Percentiles rank a stretch among this genome's conserved stretches.
phyloP scores from a whole-genome alignment of 2,329 filamentous ascomycete species.

The Salinomyces thailandicus region DNA sequence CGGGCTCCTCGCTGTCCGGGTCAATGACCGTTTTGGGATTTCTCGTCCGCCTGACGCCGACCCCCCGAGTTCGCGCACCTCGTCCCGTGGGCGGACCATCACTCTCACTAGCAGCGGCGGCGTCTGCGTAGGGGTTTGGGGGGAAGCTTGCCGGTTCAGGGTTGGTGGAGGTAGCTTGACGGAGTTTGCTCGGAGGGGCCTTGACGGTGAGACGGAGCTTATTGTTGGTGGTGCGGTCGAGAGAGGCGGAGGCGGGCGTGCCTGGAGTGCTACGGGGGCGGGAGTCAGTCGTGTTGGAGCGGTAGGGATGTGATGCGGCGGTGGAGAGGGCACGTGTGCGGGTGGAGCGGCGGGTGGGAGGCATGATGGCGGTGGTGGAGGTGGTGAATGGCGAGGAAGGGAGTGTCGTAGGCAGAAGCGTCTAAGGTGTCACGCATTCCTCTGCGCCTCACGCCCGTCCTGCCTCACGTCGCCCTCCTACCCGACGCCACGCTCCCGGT shows the following conservation, averaged over 20 bases:
- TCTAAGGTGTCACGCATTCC: too few relatives aligned
- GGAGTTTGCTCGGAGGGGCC: constrained; percentile 39
- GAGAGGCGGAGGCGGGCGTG: constrained; percentile 15
- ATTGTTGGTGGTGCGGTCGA: constrained; percentile 31
- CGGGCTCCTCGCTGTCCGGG: constrained; percentile 19
- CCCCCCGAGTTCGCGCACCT: constrained; percentile 16
- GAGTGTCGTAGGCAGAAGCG: background rate
- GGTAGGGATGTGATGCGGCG: constrained; percentile 8
- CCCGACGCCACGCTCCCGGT: too few relatives aligned
- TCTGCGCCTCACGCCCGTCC: too few relatives aligned
- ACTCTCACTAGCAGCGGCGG: constrained; percentile 18
- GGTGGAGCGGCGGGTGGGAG: constrained; percentile 23
- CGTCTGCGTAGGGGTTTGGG: constrained; percentile 23
- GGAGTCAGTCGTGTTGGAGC: constrained; percentile 18
- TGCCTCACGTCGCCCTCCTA: too few relatives aligned
- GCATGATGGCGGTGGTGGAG: constrained; percentile 17
- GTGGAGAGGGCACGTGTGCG: constrained; percentile 15
- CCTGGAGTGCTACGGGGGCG: constrained; percentile 13
- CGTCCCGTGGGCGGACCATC: constrained; percentile 24
- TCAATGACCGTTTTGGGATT: constrained; percentile 25
- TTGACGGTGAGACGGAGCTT: constrained; percentile 42
- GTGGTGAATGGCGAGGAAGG: background rate
- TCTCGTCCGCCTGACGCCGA: constrained; percentile 9
- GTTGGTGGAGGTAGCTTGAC: constrained; percentile 35
- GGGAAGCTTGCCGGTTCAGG: constrained; percentile 15